Percentiles rank a stretch among this genome's conserved stretches.
phyloP scores from a whole-genome alignment of 73 alveolate genomes.

The Paramecium pentaurelia region DNA sequence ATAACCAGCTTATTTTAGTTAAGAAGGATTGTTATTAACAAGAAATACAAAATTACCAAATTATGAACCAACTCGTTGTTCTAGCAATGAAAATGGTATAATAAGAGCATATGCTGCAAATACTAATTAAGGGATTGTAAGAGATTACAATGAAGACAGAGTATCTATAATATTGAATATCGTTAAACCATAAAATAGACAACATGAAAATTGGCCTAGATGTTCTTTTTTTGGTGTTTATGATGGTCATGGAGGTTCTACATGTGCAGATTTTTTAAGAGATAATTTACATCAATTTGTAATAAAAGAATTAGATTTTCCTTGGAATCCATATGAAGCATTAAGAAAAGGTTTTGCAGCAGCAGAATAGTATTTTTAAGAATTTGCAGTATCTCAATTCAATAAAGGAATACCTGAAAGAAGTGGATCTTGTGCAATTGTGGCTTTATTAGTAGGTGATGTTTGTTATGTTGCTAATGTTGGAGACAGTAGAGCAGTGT shows the following conservation, averaged over 20 bases:
- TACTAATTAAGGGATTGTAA: conserved; percentile 94
- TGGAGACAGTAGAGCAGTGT: conserved; percentile 97
- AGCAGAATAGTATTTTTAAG: conserved; percentile 86
- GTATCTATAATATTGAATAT: conserved; percentile 87
- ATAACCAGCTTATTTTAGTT: conserved; percentile 1
- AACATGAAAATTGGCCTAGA: conserved; percentile 91
- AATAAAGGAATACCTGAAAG: conserved; percentile 68
- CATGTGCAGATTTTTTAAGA: conserved; percentile 93
- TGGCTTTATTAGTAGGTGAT: conserved; percentile 86
- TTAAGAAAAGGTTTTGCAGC: conserved; percentile 91
- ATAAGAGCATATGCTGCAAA: conserved; percentile 97
- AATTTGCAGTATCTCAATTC: conserved; percentile 66
- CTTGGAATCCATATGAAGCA: conserved; percentile 94
- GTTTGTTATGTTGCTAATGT: conserved; percentile 93
- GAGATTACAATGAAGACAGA: conserved; percentile 94
- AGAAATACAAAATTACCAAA: conserved; percentile 56
- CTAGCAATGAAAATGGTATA: conserved; percentile 82
- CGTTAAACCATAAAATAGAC: conserved; percentile 73
- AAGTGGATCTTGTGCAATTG: conserved; percentile 97
- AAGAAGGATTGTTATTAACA: background rate
- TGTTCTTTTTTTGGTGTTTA: conserved; percentile 97
- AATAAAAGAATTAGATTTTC: conserved; percentile 88
- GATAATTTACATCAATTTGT: conserved; percentile 94
- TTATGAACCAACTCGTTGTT: conserved; percentile 81
- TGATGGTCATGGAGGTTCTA: conserved; percentile 98